Percentiles rank a stretch among this genome's conserved stretches.
These are phyloP conservation scores for Hypoxylon subgilvum DNA, from an alignment of 495 filamentous ascomycete genomes.

Conservation along the genomic window DNA sequence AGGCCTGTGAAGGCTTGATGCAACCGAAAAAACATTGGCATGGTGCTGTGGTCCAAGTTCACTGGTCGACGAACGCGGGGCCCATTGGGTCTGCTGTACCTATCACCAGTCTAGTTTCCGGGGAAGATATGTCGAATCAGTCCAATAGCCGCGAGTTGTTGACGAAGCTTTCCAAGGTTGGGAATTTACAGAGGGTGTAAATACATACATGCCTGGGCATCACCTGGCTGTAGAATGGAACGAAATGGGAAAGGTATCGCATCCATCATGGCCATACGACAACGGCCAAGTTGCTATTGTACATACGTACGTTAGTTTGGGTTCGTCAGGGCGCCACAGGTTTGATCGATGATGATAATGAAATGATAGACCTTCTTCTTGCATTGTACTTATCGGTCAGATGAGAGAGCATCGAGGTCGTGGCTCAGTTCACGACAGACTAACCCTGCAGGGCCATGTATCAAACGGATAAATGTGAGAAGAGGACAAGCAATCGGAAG, in stretches of 20 bases:
- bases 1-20: slow-evolving; percentile 17
- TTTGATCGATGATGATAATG: slow-evolving; percentile 6
- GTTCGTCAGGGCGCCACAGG: slow-evolving; percentile 18
- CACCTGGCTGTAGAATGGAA: slow-evolving; percentile 32
- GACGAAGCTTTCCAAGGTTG: slow-evolving; percentile 21
- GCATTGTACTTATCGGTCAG: slow-evolving; percentile 10
- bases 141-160: slow-evolving; percentile 28
- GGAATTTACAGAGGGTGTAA: slow-evolving; percentile 15
- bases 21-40: slow-evolving; percentile 24
- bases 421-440: slow-evolving; percentile 17
- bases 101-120: slow-evolving; percentile 23
- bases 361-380: slow-evolving; percentile 9
- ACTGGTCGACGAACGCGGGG: slow-evolving; percentile 29
- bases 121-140: slow-evolving; percentile 15
- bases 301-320: neutral
- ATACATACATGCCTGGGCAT: slow-evolving; percentile 16
- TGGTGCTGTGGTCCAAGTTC: slow-evolving; percentile 26
- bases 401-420: slow-evolving; percentile 18
- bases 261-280: slow-evolving; percentile 31
- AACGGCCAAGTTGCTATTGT: slow-evolving; percentile 29
- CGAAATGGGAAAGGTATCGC: slow-evolving; percentile 34
- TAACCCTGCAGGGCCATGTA: slow-evolving; percentile 3
- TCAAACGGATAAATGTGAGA: slow-evolving; percentile 1
- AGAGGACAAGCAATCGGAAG: slow-evolving; percentile 1
- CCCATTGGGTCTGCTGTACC: slow-evolving; percentile 22